Conservation (phyloP, 352 stramenopile genomes). For the Globisporangium acanthophoron region DNA sequence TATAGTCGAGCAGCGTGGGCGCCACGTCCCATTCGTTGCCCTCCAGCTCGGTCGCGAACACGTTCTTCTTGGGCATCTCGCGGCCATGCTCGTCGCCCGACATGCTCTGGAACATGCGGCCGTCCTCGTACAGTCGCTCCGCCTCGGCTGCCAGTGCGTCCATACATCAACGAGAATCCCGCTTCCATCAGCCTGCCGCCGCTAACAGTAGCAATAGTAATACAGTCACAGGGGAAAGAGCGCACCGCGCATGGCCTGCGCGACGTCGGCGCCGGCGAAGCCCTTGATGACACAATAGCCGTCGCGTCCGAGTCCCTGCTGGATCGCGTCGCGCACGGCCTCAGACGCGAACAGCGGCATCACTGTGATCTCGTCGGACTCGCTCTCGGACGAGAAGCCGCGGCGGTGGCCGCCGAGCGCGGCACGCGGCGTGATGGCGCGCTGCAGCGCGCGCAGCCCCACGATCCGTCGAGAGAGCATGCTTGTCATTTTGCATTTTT, state of each 20-base stretch:
- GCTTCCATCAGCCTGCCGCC: too few species aligned
- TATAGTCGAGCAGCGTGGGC: conserved; percentile 44
- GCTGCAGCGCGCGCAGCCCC: neutral
- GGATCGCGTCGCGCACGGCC: conserved; percentile 29
- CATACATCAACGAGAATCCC: neutral
- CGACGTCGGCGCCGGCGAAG: conserved; percentile 34
- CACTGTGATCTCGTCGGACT: conserved; percentile 26
- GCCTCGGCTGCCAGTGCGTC: conserved; percentile 21
- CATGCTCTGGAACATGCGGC: conserved; percentile 46
- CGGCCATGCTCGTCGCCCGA: conserved; percentile 38
- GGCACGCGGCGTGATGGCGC: too few species aligned
- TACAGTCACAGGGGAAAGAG: neutral
- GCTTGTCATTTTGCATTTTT: neutral
- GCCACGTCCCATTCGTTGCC: conserved; percentile 45
- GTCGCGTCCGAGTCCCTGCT: conserved; percentile 28
- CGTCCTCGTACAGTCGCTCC: conserved; percentile 36
- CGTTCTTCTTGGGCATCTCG: conserved; percentile 36
- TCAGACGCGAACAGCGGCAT: conserved; percentile 36
- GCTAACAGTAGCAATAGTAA: neutral
- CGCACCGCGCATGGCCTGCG: conserved; percentile 32
- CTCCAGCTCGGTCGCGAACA: conserved; percentile 44
- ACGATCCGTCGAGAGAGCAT: neutral
- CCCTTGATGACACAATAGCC: conserved; percentile 34
- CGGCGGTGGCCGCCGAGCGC: neutral
- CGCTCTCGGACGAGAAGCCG: conserved; percentile 8